phyloP scores from a whole-genome alignment of 495 filamentous ascomycete species.

The Staphylotrichum longicolle region DNA sequence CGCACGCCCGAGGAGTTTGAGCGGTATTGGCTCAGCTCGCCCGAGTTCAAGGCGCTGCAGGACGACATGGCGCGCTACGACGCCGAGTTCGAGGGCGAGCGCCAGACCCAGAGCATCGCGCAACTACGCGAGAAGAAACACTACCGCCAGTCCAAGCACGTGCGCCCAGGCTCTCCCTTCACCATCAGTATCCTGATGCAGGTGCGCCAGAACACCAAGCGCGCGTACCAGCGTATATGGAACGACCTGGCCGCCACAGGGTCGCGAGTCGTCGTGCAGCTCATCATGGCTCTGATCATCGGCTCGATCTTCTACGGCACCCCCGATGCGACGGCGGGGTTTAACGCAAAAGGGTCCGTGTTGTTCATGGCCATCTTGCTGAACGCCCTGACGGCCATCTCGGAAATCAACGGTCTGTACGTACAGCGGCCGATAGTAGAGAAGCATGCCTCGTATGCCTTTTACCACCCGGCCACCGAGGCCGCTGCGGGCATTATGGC shows the following conservation, averaged over 20 bases:
- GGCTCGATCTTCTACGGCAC: slow-evolving; percentile 51
- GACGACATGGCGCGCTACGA: slow-evolving; percentile 62
- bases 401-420: slow-evolving; percentile 62
- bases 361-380: slow-evolving; percentile 60
- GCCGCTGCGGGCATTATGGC: slow-evolving; percentile 57
- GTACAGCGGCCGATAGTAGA: slow-evolving; percentile 62
- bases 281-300: slow-evolving; percentile 48
- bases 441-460: slow-evolving; percentile 64
- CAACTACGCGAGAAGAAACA: slow-evolving; percentile 32
- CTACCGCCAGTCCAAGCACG: slow-evolving; percentile 38
- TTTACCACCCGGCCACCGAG: slow-evolving; percentile 63
- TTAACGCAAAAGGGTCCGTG: slow-evolving; percentile 56
- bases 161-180: slow-evolving; percentile 51
- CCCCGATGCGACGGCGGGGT: slow-evolving; percentile 40
- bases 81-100: slow-evolving; percentile 50
- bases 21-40: slow-evolving; percentile 39
- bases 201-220: slow-evolving; percentile 51
- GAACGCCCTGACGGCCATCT: slow-evolving; percentile 47
- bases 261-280: slow-evolving; percentile 29
- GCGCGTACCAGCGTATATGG: slow-evolving; percentile 49
- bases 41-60: slow-evolving; percentile 55
- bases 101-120: slow-evolving; percentile 23
- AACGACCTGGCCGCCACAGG: slow-evolving; percentile 36
- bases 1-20: slow-evolving; percentile 64
- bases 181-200: slow-evolving; percentile 58